Conservation (phyloP, 805 yeast genomes). For the Barnettozyma botsteinii region DNA sequence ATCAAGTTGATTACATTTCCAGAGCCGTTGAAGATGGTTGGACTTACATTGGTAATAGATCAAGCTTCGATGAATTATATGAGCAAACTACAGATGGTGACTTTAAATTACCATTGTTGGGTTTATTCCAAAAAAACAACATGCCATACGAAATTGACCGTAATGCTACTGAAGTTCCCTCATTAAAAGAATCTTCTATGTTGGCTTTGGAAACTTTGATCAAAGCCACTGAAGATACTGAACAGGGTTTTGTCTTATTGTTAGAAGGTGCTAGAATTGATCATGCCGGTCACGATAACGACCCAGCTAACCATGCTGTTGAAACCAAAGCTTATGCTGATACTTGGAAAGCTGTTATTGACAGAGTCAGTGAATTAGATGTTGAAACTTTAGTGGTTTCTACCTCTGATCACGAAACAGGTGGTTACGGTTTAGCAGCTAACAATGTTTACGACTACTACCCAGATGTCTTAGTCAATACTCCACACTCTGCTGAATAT, state of each 20-base stretch:
- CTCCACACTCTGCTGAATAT: slow-evolving; percentile 71
- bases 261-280: slow-evolving; percentile 91
- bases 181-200: slow-evolving; percentile 67
- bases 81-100: slow-evolving; percentile 42
- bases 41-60: slow-evolving; percentile 56
- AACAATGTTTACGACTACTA: slow-evolving; percentile 86
- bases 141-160: slow-evolving; percentile 82
- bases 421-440: slow-evolving; percentile 74
- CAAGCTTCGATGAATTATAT: slow-evolving; percentile 46
- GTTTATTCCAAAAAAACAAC: slow-evolving; percentile 63
- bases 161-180: slow-evolving; percentile 53
- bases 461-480: slow-evolving; percentile 64
- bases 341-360: slow-evolving; percentile 67
- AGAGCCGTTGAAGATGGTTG: slow-evolving; percentile 59
- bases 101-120: slow-evolving; percentile 66
- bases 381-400: slow-evolving; percentile 76
- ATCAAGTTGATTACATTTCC: slow-evolving; percentile 58
- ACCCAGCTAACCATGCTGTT: slow-evolving; percentile 88
- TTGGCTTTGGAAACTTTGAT: slow-evolving; percentile 68
- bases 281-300: slow-evolving; percentile 91
- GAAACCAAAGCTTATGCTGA: slow-evolving; percentile 82
- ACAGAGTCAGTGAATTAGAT: slow-evolving; percentile 60
- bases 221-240: slow-evolving; percentile 62
- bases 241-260: slow-evolving; percentile 79
- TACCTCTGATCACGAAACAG: slow-evolving; percentile 93